Evolutionary conservation across 2,329 filamentous ascomycete species (phyloP).

Genomic region (Stagonosporopsis vannaccii): DNA sequence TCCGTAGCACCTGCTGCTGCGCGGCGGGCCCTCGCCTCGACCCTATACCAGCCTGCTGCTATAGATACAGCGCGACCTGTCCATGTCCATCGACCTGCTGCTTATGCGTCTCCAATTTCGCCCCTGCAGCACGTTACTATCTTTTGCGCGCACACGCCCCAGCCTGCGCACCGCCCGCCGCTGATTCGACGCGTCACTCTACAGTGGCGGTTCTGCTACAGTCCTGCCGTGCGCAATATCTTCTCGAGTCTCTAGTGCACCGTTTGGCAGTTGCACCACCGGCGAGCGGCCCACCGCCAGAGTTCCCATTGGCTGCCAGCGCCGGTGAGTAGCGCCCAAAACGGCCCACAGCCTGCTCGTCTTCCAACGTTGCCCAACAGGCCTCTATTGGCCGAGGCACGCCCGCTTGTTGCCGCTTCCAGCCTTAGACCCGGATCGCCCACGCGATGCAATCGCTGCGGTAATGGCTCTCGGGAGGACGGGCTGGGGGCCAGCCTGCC

Average conservation of each 20-base stretch:
- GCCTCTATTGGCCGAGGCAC: conserved; percentile 31
- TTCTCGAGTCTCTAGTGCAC: conserved; percentile 44
- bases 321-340: conserved; percentile 40
- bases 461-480: conserved; percentile 38
- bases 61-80: conserved; percentile 22
- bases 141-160: conserved; percentile 16
- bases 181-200: conserved; percentile 34
- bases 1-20: not conserved
- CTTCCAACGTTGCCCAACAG: conserved; percentile 33
- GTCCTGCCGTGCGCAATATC: conserved; percentile 29
- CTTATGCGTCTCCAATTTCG: conserved; percentile 31
- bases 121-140: conserved; percentile 34
- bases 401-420: conserved; percentile 26
- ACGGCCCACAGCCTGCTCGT: conserved; percentile 32
- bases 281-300: conserved; percentile 33
- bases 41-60: conserved; percentile 21
- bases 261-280: conserved; percentile 46
- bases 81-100: conserved; percentile 21
- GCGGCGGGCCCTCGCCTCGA: conserved; percentile 3
- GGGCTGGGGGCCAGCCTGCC: conserved; percentile 26
- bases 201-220: conserved; percentile 26
- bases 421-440: conserved; percentile 35
- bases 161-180: conserved; percentile 25
- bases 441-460: conserved; percentile 32
- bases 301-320: conserved; percentile 8